These are phyloP conservation scores for Rutstroemia sydowiana DNA, from an alignment of 2,329 filamentous ascomycete species.

Conservation along the genomic window DNA sequence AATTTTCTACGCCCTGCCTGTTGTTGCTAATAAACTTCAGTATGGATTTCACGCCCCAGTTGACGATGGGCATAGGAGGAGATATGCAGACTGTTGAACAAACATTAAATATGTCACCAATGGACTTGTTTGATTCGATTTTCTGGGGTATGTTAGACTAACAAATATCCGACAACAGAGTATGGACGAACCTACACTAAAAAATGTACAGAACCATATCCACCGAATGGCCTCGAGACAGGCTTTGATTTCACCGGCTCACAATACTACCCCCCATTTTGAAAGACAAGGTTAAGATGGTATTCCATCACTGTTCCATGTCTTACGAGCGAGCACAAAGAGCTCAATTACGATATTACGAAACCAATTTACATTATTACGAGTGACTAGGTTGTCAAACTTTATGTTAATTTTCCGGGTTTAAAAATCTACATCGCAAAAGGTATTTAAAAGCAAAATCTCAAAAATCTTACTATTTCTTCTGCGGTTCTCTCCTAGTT, in stretches of 20 bases:
- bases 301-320: neutral
- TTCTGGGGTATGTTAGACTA: conserved; percentile 50
- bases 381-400: no score
- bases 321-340: neutral
- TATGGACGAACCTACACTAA: neutral
- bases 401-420: no score
- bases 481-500: no score
- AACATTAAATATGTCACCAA: conserved; percentile 54
- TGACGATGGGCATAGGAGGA: conserved; percentile 26
- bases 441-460: no score
- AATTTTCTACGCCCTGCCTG: neutral
- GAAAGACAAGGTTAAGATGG: neutral
- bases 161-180: neutral
- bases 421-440: no score
- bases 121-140: conserved; percentile 62
- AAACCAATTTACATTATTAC: no score
- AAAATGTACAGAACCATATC: conserved; percentile 4
- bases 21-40: conserved; percentile 14
- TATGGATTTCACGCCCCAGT: conserved; percentile 34
- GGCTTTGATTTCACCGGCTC: conserved; percentile 6
- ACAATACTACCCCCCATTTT: conserved; percentile 1
- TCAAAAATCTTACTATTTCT: no score
- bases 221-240: conserved; percentile 2
- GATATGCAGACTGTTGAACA: conserved; percentile 46
- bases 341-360: neutral